A percentile compares a stretch with the other conserved stretches of the same genome.
Conservation (phyloP, 2,329 filamentous ascomycete genomes). For the Xylaria sp. region DNA sequence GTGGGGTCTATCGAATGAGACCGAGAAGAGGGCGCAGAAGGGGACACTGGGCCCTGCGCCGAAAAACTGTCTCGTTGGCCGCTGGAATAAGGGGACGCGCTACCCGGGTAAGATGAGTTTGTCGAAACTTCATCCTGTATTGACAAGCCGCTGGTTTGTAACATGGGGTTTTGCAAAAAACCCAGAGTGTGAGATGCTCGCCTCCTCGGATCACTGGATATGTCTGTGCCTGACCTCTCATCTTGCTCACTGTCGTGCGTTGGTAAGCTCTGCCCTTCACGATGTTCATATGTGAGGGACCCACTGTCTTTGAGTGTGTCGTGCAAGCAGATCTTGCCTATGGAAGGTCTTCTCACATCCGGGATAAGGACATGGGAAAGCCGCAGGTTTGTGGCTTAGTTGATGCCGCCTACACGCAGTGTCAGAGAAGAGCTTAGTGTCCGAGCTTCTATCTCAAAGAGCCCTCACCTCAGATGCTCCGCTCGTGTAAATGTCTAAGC, state of each 20-base stretch:
- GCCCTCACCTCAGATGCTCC: slow-evolving; percentile 62
- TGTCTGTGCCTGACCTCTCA: slow-evolving; percentile 45
- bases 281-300: slow-evolving; percentile 28
- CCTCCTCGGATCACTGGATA: slow-evolving; percentile 36
- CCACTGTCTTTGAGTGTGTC: slow-evolving; percentile 60
- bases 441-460: neutral
- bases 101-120: slow-evolving; percentile 31
- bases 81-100: slow-evolving; percentile 28
- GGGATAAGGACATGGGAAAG: slow-evolving; percentile 55
- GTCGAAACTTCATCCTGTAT: slow-evolving; percentile 34
- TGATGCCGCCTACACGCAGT: slow-evolving; percentile 59
- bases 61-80: slow-evolving; percentile 31
- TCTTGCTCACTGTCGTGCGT: slow-evolving; percentile 50
- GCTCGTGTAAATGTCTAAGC: slow-evolving; percentile 65
- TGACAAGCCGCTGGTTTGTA: slow-evolving; percentile 23
- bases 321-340: slow-evolving; percentile 63
- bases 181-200: slow-evolving; percentile 34
- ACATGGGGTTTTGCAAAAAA: slow-evolving; percentile 24
- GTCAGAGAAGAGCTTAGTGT: slow-evolving; percentile 34
- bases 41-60: slow-evolving; percentile 37
- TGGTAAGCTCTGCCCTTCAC: slow-evolving; percentile 18
- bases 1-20: slow-evolving; percentile 14
- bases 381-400: slow-evolving; percentile 62
- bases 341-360: slow-evolving; percentile 64
- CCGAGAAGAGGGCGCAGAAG: slow-evolving; percentile 22